Base-by-base conservation (phyloP, 2,329 filamentous ascomycete species). In the Penicillium glabrum region DNA sequence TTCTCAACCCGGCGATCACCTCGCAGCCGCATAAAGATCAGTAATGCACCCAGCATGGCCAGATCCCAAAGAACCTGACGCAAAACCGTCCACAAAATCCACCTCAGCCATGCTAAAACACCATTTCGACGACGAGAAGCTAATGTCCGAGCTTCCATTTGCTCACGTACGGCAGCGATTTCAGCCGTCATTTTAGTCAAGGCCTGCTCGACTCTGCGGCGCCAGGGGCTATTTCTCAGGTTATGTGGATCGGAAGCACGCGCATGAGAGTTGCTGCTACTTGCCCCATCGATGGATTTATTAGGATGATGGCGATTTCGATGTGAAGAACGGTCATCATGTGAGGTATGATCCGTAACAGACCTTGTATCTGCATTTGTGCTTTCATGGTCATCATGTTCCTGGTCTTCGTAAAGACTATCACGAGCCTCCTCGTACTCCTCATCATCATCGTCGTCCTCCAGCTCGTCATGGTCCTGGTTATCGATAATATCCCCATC, bases 141-240 rank as follows among this genome's bases (percentile, higher is more conserved):
- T 63, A 93, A 85, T 13, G 89, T 82, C 0, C 90, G 87, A 0
- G 86, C 84, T 53, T 91, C 89, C 64, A 98, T 89, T 71, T 98
- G 93, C 75, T 99, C 95, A 35, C 95, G 85, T 60, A 98, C 77
- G 0, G 95, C 95, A 1, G 95, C 93, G 31, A 99, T 86, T 75
- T 99, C 95, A 16, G 92, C 89, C 5, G 93, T 96, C 77, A 98
- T 87, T 66, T 92, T 90, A 54, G 93, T 90, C 55, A 98, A 82
- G 23, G 91, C 90, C 44, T 87, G 84, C 77, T 98, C 93, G 60
- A 98, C 88, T 65, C 89, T 87, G 58, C 85, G 87, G 51, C 89
- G 87, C 91, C 92, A 96, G 67, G 85, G 86, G 59, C 77, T 63
- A 29, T 63, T 86, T 66, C 91, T 90, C 51, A 93, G 90, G 54